Evolutionary conservation across 768 basidiomycete genomes (phyloP).

Genomic region (Epithele typhae): DNA sequence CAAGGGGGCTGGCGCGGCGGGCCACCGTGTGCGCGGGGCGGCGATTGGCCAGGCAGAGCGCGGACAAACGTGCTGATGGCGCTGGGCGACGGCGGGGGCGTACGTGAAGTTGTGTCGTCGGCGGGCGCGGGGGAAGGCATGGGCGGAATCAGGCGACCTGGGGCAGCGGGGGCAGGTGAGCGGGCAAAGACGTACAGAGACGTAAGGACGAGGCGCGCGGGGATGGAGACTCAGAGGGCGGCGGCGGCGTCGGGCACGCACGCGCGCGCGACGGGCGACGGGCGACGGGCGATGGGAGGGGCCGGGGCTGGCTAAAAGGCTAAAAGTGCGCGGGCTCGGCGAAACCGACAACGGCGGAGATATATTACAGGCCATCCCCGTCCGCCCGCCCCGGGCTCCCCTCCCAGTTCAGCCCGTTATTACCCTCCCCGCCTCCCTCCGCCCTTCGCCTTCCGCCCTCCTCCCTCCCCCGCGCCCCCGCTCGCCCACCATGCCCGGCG

Average conservation of each 20-base stretch:
- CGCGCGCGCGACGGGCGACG: neutral
- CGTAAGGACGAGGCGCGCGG: neutral
- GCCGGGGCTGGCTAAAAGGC: conserved; percentile 10
- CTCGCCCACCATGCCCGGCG: conserved; percentile 28
- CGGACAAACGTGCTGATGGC: conserved; percentile 7
- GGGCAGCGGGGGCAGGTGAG: neutral
- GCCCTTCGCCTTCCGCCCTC: conserved; percentile 1
- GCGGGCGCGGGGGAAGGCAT: neutral
- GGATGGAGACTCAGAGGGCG: too few relatives aligned
- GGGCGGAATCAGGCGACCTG: neutral
- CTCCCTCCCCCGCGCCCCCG: conserved; percentile 9
- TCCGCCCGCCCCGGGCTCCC: neutral
- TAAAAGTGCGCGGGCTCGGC: conserved; percentile 8
- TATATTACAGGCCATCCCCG: neutral
- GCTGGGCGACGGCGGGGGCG: neutral
- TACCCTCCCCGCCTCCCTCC: conserved; percentile 11
- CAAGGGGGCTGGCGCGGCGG: neutral
- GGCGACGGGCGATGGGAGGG: neutral
- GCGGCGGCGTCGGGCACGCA: neutral
- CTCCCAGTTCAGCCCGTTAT: neutral
- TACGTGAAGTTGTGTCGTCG: neutral
- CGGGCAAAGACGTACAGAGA: neutral
- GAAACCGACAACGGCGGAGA: too few relatives aligned
- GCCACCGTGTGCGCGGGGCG: neutral
- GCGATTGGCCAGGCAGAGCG: neutral